Conservation (phyloP, 805 yeast genomes). For the Barnettozyma vustinii region DNA sequence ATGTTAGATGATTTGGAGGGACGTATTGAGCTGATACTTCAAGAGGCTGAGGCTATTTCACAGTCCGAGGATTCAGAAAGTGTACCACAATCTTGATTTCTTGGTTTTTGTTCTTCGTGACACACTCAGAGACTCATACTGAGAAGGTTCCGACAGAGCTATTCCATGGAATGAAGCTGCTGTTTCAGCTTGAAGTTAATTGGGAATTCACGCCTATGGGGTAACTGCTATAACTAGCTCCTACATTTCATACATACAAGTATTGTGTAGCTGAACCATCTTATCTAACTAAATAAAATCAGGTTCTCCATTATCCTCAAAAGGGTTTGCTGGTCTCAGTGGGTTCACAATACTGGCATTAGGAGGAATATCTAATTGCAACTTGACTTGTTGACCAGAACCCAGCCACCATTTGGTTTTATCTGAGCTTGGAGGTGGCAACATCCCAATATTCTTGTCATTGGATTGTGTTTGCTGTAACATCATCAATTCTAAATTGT, state of each 20-base stretch:
- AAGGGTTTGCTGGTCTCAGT: constrained; percentile 65
- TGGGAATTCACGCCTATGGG: background rate
- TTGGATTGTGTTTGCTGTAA: constrained; percentile 20
- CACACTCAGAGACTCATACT: no score
- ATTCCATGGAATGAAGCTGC: no score
- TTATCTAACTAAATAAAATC: constrained; percentile 10
- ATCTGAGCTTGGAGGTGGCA: constrained; percentile 91
- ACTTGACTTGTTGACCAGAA: constrained; percentile 55
- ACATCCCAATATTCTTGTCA: constrained; percentile 27
- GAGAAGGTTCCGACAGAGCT: no score
- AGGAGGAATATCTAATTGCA: constrained; percentile 38
- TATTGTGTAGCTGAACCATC: background rate
- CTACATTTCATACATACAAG: no score
- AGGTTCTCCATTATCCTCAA: constrained; percentile 39
- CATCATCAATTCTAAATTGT: constrained; percentile 11
- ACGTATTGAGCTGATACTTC: constrained; percentile 51
- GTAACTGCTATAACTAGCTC: background rate
- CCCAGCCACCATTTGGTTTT: constrained; percentile 88
- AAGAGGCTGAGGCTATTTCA: constrained; percentile 37
- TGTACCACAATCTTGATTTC: background rate
- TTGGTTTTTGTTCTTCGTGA: no score
- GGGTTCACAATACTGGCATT: constrained; percentile 58
- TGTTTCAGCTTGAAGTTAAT: no score
- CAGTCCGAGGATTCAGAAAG: background rate
- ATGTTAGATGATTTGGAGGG: constrained; percentile 62